A percentile compares a stretch with the other conserved stretches of the same genome.
phyloP scores from a whole-genome alignment of 2,329 filamentous ascomycete genomes.

The Pseudovirgaria hyperparasitica region DNA sequence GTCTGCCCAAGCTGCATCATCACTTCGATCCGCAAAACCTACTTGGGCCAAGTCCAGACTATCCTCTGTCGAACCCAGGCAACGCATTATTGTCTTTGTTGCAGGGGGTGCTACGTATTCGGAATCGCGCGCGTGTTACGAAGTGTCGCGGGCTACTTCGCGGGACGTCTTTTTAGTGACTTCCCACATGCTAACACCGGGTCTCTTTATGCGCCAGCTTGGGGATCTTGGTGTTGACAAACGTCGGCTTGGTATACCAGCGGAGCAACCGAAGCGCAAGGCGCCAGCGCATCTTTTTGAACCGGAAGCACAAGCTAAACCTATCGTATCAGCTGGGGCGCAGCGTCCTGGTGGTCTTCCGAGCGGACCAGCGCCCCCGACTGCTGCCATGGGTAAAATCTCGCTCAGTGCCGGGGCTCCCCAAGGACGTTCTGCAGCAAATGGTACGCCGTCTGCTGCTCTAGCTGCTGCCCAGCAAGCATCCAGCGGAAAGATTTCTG shows the following conservation, averaged over 20 bases:
- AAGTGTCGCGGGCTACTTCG: constrained; percentile 57
- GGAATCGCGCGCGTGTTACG: constrained; percentile 81
- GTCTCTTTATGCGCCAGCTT: constrained; percentile 71
- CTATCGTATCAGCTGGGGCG: constrained; percentile 38
- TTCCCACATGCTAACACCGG: constrained; percentile 83
- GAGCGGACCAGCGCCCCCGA: constrained; percentile 17
- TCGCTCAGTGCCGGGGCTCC: constrained; percentile 15
- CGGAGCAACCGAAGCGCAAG: constrained; percentile 66
- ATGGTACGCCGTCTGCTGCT: constrained; percentile 6
- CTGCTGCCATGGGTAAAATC: constrained; percentile 19
- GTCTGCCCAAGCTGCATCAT: constrained; percentile 36
- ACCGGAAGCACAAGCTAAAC: constrained; percentile 45
- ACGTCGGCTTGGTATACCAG: constrained; percentile 64
- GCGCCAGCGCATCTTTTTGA: constrained; percentile 82
- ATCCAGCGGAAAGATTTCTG: constrained; percentile 10
- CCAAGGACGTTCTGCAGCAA: constrained; percentile 5
- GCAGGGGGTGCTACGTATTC: constrained; percentile 91
- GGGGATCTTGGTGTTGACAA: constrained; percentile 66
- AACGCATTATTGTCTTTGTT: constrained; percentile 87
- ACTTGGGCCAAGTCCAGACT: constrained; percentile 84
- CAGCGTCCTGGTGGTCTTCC: constrained; percentile 17
- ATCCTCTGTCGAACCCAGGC: constrained; percentile 64
- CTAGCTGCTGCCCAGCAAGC: constrained; percentile 5
- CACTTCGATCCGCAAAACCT: constrained; percentile 79
- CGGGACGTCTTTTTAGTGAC: constrained; percentile 81